Evolutionary conservation across 2,329 filamentous ascomycete genomes (phyloP).

Genomic region (Colletotrichum tropicale): DNA sequence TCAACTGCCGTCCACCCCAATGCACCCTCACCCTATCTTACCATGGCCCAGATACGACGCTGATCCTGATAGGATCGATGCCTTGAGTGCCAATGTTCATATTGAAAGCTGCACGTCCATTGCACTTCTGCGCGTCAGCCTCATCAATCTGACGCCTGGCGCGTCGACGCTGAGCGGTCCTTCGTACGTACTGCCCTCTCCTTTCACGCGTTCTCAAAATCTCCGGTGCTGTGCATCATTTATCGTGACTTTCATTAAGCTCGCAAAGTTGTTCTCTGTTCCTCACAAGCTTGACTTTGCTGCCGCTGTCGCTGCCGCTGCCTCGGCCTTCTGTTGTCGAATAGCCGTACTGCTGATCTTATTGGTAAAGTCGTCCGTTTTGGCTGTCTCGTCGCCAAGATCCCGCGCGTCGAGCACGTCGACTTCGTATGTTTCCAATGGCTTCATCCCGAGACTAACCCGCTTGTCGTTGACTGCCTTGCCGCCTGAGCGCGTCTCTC

Average conservation of each 20-base stretch:
- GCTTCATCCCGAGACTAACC: conserved; percentile 74
- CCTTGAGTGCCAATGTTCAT: background rate
- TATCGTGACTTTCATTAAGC: background rate
- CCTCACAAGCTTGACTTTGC: background rate
- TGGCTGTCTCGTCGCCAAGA: conserved; percentile 40
- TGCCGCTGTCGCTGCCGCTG: background rate
- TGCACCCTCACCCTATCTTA: background rate
- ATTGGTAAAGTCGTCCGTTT: conserved; percentile 68
- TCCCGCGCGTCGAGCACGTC: conserved; percentile 80
- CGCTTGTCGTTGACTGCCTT: conserved; percentile 86
- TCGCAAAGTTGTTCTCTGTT: background rate
- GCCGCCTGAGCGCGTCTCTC: conserved; percentile 85
- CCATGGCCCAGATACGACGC: background rate
- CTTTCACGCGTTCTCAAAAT: background rate
- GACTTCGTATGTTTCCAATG: conserved; percentile 84
- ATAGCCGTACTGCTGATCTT: conserved; percentile 96
- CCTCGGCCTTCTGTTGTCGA: conserved; percentile 51
- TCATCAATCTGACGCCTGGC: background rate
- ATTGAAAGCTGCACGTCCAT: background rate
- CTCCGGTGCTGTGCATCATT: background rate
- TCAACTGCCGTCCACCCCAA: background rate
- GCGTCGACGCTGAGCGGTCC: background rate
- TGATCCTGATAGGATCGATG: background rate
- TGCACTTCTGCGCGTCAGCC: background rate
- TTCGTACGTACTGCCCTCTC: background rate